Evolutionary conservation across 805 yeast genomes (phyloP).

Genomic region (Helenozyma rhizophorensis): DNA sequence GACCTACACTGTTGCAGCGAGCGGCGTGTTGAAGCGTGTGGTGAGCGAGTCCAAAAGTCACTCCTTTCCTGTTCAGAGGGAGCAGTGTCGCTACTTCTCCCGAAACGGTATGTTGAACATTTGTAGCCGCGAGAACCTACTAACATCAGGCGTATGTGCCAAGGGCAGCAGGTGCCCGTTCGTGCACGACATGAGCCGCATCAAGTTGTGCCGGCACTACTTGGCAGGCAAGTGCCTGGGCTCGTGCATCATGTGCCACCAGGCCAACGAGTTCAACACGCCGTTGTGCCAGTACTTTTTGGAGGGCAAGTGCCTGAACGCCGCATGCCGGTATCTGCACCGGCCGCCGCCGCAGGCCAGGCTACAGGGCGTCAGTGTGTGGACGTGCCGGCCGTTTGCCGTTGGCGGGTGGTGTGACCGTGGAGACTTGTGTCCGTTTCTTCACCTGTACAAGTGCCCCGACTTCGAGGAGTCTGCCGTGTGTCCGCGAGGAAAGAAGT

Average conservation of each 20-base stretch:
- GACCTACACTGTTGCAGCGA: conserved; percentile 4
- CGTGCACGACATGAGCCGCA: conserved; percentile 46
- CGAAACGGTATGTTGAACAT: conserved; percentile 34
- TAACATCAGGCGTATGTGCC: conserved; percentile 44
- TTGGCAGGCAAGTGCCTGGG: conserved; percentile 46
- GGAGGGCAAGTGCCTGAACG: conserved; percentile 28
- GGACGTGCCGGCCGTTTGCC: conserved; percentile 64
- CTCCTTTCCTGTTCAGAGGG: conserved; percentile 4
- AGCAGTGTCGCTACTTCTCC: conserved; percentile 33
- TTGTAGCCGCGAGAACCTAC: no score
- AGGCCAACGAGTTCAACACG: conserved; percentile 54
- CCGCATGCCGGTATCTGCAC: conserved; percentile 52
- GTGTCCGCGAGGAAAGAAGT: conserved; percentile 51
- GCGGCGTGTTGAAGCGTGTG: conserved; percentile 15
- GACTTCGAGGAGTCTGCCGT: conserved; percentile 59
- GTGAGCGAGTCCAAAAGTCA: neutral
- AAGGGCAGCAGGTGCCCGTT: conserved; percentile 50
- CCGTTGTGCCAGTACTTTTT: conserved; percentile 30
- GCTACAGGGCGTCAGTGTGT: conserved; percentile 34
- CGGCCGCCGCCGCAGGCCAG: conserved; percentile 45
- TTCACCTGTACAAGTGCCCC: conserved; percentile 65
- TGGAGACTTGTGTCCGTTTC: conserved; percentile 53
- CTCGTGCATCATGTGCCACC: conserved; percentile 55
- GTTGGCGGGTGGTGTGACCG: conserved; percentile 63
- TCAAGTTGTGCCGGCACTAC: conserved; percentile 52